phyloP scores from a whole-genome alignment of 768 basidiomycete genomes.

The Termitomyces sp. region DNA sequence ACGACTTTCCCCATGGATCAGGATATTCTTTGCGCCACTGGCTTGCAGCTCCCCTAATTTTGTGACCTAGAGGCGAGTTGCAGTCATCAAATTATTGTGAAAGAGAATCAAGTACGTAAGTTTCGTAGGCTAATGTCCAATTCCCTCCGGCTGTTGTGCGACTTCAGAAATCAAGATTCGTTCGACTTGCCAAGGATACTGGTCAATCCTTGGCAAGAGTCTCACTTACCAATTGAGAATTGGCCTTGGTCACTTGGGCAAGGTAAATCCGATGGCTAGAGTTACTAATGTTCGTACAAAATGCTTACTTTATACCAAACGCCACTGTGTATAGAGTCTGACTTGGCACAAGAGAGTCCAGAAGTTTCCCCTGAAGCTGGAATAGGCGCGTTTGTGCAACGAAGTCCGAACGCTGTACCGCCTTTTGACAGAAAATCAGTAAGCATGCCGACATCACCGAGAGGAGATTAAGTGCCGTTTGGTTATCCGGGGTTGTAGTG shows the following conservation, averaged over 20 bases:
- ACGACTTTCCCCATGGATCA: conserved; percentile 22
- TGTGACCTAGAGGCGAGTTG: conserved; percentile 10
- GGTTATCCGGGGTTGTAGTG: conserved; percentile 22
- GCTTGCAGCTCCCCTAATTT: conserved; percentile 24
- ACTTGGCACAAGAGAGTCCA: conserved; percentile 21
- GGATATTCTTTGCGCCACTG: conserved; percentile 22
- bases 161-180: neutral
- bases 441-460: neutral
- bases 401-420: conserved; percentile 21
- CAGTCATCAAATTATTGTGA: neutral
- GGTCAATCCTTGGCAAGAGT: neutral
- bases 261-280: neutral
- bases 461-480: conserved; percentile 12
- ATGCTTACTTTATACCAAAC: conserved; percentile 26
- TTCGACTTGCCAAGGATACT: neutral
- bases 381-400: conserved; percentile 22
- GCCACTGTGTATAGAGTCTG: conserved; percentile 23
- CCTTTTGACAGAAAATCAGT: conserved; percentile 4
- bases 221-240: neutral
- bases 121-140: neutral
- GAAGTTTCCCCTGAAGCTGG: conserved; percentile 21
- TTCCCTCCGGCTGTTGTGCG: neutral
- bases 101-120: neutral
- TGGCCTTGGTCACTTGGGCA: neutral
- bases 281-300: neutral